phyloP scores from a whole-genome alignment of 495 filamentous ascomycete genomes.

The Aspergillus steynii region DNA sequence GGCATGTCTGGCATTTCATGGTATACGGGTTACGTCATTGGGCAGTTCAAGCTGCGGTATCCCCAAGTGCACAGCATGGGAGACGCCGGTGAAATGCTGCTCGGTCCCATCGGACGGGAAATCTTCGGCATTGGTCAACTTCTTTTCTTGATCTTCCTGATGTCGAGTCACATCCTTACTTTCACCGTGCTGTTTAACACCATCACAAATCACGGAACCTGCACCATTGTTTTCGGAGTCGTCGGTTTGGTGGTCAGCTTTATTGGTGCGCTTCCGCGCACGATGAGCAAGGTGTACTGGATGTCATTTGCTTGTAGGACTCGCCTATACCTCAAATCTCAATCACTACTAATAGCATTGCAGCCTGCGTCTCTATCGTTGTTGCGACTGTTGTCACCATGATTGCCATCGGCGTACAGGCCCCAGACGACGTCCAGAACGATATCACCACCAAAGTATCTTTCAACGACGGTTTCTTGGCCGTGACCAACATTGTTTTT shows the following conservation, averaged over 20 bases:
- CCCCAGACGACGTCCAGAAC: slow-evolving; percentile 26
- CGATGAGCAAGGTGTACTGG: slow-evolving; percentile 60
- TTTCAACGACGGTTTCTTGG: slow-evolving; percentile 41
- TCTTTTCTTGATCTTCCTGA: slow-evolving; percentile 72
- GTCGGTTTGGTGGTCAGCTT: slow-evolving; percentile 66
- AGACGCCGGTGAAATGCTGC: slow-evolving; percentile 67
- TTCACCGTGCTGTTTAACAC: slow-evolving; percentile 74
- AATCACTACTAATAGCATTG: neutral
- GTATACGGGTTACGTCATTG: slow-evolving; percentile 77
- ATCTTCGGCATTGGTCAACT: slow-evolving; percentile 62
- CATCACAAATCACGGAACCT: slow-evolving; percentile 63
- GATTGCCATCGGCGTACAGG: slow-evolving; percentile 58
- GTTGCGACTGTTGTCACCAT: slow-evolving; percentile 70
- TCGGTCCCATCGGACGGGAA: slow-evolving; percentile 63
- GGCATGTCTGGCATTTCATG: slow-evolving; percentile 65
- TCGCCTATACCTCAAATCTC: slow-evolving; percentile 38
- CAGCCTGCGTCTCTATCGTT: slow-evolving; percentile 51
- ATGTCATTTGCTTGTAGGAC: slow-evolving; percentile 61
- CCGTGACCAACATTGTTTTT: slow-evolving; percentile 50
- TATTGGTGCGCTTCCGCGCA: slow-evolving; percentile 65
- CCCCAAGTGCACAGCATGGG: slow-evolving; percentile 72
- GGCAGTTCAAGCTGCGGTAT: slow-evolving; percentile 71
- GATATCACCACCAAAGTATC: slow-evolving; percentile 31
- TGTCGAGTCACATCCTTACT: slow-evolving; percentile 74
- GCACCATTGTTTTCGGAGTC: slow-evolving; percentile 69